Percentiles rank a stretch among this genome's conserved stretches.
phyloP scores from a whole-genome alignment of 768 basidiomycete genomes.

The Gymnopilus dilepis region DNA sequence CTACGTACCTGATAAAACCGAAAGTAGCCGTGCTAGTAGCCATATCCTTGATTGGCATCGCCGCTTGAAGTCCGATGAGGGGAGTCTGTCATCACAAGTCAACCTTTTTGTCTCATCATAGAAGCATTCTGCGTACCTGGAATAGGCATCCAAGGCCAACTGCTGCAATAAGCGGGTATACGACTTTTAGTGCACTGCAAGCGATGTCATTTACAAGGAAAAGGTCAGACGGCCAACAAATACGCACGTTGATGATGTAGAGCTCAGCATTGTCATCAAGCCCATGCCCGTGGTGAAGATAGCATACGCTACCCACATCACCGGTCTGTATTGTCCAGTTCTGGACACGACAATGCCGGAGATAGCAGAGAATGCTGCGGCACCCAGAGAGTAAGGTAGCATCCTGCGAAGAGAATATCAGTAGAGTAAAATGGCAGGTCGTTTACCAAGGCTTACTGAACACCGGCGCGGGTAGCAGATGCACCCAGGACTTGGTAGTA shows the following conservation, averaged over 20 bases:
- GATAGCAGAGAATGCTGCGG: constrained; percentile 55
- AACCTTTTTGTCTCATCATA: not conserved
- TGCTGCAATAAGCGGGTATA: constrained; percentile 72
- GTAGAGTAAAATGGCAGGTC: not conserved
- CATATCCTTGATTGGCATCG: constrained; percentile 90
- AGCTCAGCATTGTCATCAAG: constrained; percentile 72
- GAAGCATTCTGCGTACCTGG: constrained; percentile 42
- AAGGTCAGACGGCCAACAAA: no score
- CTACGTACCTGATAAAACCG: constrained; percentile 65
- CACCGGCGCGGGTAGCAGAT: constrained; percentile 71
- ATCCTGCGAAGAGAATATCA: constrained; percentile 49
- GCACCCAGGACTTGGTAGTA: constrained; percentile 82
- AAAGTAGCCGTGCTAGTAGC: constrained; percentile 78
- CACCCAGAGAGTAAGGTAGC: constrained; percentile 74
- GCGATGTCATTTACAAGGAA: not conserved
- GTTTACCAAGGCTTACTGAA: constrained; percentile 48
- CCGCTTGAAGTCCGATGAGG: constrained; percentile 77
- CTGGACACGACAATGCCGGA: constrained; percentile 64
- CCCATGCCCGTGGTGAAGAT: constrained; percentile 70
- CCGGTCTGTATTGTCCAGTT: constrained; percentile 59
- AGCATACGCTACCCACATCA: constrained; percentile 67
- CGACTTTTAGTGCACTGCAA: constrained; percentile 61
- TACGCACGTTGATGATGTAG: constrained; percentile 55
- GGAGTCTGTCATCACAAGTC: constrained; percentile 50
- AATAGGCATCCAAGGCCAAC: constrained; percentile 71